Conservation (phyloP, 1,284 basidiomycete genomes). For the Marasmius oreades region DNA sequence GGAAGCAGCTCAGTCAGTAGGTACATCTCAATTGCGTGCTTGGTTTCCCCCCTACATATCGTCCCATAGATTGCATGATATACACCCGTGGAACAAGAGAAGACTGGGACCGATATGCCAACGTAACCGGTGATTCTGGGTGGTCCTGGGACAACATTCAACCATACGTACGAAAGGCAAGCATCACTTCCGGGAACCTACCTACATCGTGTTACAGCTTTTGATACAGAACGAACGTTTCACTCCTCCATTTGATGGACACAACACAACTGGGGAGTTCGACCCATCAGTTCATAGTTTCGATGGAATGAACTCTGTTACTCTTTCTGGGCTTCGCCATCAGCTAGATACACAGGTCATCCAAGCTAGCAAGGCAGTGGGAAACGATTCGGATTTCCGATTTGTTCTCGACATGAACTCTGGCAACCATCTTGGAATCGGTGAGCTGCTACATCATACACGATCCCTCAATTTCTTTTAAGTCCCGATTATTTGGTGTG, state of each 20-base stretch:
- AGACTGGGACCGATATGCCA: no score
- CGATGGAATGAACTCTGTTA: slow-evolving; percentile 28
- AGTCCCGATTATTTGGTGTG: no score
- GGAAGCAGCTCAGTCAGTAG: slow-evolving; percentile 35
- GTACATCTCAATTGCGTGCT: slow-evolving; percentile 7
- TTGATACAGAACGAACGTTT: slow-evolving; percentile 19
- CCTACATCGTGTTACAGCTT: background rate
- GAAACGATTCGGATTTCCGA: no score
- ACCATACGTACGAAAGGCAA: slow-evolving; percentile 32
- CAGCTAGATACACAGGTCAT: slow-evolving; percentile 22
- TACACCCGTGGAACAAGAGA: slow-evolving; percentile 38
- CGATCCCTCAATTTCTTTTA: no score
- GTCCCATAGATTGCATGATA: slow-evolving; percentile 33
- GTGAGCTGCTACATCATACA: slow-evolving; percentile 19
- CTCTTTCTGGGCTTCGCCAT: slow-evolving; percentile 23
- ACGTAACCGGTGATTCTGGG: no score
- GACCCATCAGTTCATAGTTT: slow-evolving; percentile 20
- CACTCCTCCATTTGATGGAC: slow-evolving; percentile 15
- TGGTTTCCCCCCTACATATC: background rate
- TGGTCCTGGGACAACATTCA: no score
- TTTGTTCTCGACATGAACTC: slow-evolving; percentile 33
- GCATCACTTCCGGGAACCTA: background rate
- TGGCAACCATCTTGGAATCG: slow-evolving; percentile 29
- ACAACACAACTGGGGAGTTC: slow-evolving; percentile 18
- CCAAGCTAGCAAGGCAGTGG: no score